Conservation (phyloP, 23 red algal genomes). For the Gracilariopsis chorda region DNA sequence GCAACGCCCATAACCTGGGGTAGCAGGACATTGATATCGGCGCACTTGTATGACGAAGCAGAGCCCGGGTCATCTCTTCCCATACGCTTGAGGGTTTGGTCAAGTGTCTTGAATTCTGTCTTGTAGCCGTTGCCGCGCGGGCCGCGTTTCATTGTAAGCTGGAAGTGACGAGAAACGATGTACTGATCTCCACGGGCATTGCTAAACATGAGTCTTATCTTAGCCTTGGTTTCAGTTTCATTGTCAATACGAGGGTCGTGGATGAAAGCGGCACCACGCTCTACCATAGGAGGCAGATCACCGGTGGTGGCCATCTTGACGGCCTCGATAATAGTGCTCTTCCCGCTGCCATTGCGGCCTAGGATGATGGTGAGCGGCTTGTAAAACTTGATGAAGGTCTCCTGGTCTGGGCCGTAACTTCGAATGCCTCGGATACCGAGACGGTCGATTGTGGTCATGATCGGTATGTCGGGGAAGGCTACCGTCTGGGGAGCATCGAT, state of each 20-base stretch:
- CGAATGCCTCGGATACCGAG: constrained; percentile 91
- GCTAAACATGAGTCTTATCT: constrained; percentile 95
- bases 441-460: constrained; percentile 86
- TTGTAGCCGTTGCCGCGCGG: constrained; percentile 48
- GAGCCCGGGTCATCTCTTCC: constrained; percentile 3
- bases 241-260: constrained; percentile 85
- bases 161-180: constrained; percentile 88
- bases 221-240: constrained; percentile 90
- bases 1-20: constrained; percentile 93
- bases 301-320: constrained; percentile 97
- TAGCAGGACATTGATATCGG: constrained; percentile 77
- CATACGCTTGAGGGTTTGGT: constrained; percentile 59
- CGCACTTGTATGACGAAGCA: constrained; percentile 63
- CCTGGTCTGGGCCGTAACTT: constrained; percentile 80
- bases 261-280: constrained; percentile 93
- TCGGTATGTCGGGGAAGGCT: no score
- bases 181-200: constrained; percentile 72
- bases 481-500: no score
- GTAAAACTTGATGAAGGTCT: constrained; percentile 82
- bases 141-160: constrained; percentile 42
- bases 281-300: constrained; percentile 88
- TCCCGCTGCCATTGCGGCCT: constrained; percentile 93
- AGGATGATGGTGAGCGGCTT: constrained; percentile 97
- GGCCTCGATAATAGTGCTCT: constrained; percentile 98
- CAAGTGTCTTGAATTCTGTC: constrained; percentile 83